These are phyloP conservation scores for Aristolochia fimbriata DNA, from an alignment of 164 flowering plant species.

Conservation along the genomic window DNA sequence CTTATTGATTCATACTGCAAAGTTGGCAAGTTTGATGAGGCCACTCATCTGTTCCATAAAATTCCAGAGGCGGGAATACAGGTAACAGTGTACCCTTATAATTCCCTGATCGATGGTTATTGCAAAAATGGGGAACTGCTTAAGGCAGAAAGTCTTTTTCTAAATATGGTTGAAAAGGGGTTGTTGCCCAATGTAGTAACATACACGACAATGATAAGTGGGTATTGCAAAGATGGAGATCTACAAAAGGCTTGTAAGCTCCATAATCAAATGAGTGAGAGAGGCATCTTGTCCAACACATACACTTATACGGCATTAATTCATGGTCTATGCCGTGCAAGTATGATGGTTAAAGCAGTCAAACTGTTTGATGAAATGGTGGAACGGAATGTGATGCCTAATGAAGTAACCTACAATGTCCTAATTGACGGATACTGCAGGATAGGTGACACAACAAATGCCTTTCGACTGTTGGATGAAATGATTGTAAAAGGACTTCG, in stretches of 20 bases:
- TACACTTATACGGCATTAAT: constrained; percentile 71
- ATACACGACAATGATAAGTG: constrained; percentile 68
- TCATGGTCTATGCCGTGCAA: constrained; percentile 53
- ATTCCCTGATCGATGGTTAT: constrained; percentile 61
- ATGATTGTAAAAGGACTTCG: constrained; percentile 59
- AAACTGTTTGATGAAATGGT: constrained; percentile 53
- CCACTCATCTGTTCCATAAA: constrained; percentile 29
- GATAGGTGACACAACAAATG: constrained; percentile 52
- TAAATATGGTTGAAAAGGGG: constrained; percentile 49
- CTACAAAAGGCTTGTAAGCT: constrained; percentile 48
- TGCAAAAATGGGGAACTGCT: constrained; percentile 54
- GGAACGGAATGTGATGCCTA: constrained; percentile 37
- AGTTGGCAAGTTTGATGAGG: constrained; percentile 44
- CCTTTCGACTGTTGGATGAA: constrained; percentile 62
- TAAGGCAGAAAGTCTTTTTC: constrained; percentile 38
- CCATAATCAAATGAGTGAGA: constrained; percentile 62
- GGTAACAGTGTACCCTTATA: constrained; percentile 57
- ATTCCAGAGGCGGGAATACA: constrained; percentile 44
- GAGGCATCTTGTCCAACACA: constrained; percentile 58
- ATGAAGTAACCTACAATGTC: constrained; percentile 81
- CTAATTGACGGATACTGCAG: constrained; percentile 75
- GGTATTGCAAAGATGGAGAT: constrained; percentile 53
- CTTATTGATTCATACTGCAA: constrained; percentile 68
- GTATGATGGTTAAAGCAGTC: constrained; percentile 57
- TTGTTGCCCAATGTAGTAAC: constrained; percentile 60